Base-by-base conservation (phyloP, 768 basidiomycete species). In the Boletus eberwhitei region DNA sequence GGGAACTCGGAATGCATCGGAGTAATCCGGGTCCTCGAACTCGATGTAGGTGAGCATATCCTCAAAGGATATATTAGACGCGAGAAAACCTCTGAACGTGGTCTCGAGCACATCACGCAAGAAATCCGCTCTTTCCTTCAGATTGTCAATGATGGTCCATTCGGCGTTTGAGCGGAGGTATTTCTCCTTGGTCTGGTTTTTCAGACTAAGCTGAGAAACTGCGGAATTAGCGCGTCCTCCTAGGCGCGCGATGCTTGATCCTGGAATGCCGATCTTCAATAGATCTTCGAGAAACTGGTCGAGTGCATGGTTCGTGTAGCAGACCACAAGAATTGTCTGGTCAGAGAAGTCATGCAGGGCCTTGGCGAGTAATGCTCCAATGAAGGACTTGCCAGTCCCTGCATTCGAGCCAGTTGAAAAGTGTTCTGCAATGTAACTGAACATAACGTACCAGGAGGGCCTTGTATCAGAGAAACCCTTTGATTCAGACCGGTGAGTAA, bases 371-470 rank as follows among this genome's bases (percentile, higher is more conserved):
- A 87, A 68, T 0, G 84, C 83, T 0, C 87, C 86, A 24, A 88
- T 82, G 59, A 87, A 87, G 0, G 84, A 86, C 57, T 88, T 88
- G 2, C 86, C 86, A 0, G 86, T 88, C 1, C 86, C 87, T 87
- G 9, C 37, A 40, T 22, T 5, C 14, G 7, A 22, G 17, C 21
- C 17, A 11, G 32, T 55, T 22, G 53, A 13, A 8, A 29, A 2
- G 14, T 16, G 31, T 16, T 8, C 6, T 4, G 6, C 5, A 35
- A 39, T 2, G 22, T 21, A n/a, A 22, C 12, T 3, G 21, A 36
- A 37, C n/a, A 14, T 37, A 65, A 65, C 75, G 21, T 67, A 86
- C 86, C 86, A 38, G 86, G 86, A 0, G 86, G 87, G 1, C 86
- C 87, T 71, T 88, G 86, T 31, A 88, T 83, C 11, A 88, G 61